Evolutionary conservation across 2,329 filamentous ascomycete species (phyloP).

Genomic region (Venturia aucupariae): DNA sequence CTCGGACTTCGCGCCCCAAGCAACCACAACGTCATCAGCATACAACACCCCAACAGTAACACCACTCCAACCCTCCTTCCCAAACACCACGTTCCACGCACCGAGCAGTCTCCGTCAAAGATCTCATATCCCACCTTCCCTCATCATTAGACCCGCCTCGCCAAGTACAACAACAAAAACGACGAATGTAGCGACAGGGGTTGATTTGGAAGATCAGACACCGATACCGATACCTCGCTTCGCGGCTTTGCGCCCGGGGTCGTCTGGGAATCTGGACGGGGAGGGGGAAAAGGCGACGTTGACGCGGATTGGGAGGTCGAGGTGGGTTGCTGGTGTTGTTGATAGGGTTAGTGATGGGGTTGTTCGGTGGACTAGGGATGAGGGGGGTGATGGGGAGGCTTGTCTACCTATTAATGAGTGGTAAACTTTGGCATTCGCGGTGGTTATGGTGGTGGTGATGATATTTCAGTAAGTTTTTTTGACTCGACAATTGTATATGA

Average conservation of each 20-base stretch:
- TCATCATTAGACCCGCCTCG: not conserved
- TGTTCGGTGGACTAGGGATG: slow-evolving; percentile 22
- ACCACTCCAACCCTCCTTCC: not conserved
- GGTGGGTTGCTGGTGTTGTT: slow-evolving; percentile 21
- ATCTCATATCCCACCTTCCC: not conserved
- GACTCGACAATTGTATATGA: too few relatives aligned
- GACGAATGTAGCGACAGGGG: not conserved
- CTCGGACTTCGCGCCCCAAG: not conserved
- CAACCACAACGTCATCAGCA: not conserved
- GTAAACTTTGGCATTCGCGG: too few relatives aligned
- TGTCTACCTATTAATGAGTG: slow-evolving; percentile 19
- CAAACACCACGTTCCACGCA: not conserved
- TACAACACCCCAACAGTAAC: not conserved
- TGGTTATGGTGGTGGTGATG: too few relatives aligned
- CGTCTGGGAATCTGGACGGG: not conserved
- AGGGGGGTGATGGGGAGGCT: slow-evolving; percentile 19
- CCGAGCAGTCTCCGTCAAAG: not conserved
- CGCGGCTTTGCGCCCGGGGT: not conserved
- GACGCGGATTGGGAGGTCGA: not conserved
- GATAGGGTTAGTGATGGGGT: slow-evolving; percentile 18
- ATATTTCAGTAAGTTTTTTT: too few relatives aligned
- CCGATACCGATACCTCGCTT: not conserved
- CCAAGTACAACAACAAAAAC: too few relatives aligned
- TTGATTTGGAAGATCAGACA: not conserved
- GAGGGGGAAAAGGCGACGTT: too few relatives aligned